These are phyloP conservation scores for Calophaca sinica DNA, from an alignment of 306 rosid genomes.

Conservation along the genomic window DNA sequence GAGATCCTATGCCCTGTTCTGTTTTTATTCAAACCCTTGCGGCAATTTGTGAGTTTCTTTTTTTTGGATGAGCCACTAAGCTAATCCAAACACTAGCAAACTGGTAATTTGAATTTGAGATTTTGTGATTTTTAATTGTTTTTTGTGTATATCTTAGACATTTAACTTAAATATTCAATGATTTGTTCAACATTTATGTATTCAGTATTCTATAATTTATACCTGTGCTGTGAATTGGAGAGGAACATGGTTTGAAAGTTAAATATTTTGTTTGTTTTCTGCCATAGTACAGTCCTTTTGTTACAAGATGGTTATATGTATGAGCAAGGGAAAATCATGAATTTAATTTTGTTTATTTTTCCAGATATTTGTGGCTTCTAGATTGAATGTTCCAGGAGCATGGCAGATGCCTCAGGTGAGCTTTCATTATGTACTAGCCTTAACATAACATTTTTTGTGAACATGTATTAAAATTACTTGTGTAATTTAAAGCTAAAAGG, in stretches of 20 bases:
- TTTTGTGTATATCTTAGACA: background rate
- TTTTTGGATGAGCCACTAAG: background rate
- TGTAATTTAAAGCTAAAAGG: background rate
- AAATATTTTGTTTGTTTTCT: background rate
- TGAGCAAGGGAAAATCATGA: slow-evolving; percentile 2
- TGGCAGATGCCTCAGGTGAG: slow-evolving; percentile 99
- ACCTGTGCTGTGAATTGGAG: slow-evolving; percentile 9
- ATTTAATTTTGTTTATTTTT: slow-evolving; percentile 22
- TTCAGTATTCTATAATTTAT: background rate
- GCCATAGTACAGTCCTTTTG: background rate
- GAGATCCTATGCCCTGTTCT: slow-evolving; percentile 26
- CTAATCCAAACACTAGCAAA: background rate
- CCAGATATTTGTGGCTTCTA: slow-evolving; percentile 93
- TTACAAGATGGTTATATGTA: background rate
- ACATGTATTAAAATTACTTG: background rate
- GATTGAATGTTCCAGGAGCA: slow-evolving; percentile 98
- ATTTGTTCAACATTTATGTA: slow-evolving; percentile 8
- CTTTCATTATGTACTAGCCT: slow-evolving; percentile 31
- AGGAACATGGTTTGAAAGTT: background rate
- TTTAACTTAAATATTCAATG: background rate
- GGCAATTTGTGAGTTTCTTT: background rate
- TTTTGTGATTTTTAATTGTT: background rate
- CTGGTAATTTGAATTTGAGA: slow-evolving; percentile 17
- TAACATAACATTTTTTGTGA: background rate
- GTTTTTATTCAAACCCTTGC: slow-evolving; percentile 19